Base-by-base conservation (phyloP, 2,329 filamentous ascomycete genomes). In the Fusarium liriodendri region DNA sequence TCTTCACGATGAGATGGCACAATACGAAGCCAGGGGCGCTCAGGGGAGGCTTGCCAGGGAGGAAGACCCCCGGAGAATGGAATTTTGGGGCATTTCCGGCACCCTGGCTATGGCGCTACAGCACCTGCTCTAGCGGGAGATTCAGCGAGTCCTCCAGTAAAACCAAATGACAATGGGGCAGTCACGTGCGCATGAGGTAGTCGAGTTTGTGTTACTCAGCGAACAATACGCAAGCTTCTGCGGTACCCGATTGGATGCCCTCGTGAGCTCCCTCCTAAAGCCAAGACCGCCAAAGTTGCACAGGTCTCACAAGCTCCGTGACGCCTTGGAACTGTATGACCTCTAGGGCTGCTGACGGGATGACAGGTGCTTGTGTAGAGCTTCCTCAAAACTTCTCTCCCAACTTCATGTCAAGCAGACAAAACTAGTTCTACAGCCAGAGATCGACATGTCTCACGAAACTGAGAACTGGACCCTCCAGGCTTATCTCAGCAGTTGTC, bases 401-500 rank as follows among this genome's bases (percentile, higher is more conserved):
- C 2, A 52, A 13, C 20, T 10, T 33, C 42, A n/a, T 6, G 27
- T 50, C 22, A 50, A 50, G 9, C 10, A 29, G 37, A 35, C 33
- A 37, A 35, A 62, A 37, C 32, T 22, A 32, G 25, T 33, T 52
- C 16, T n/a, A 18, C 60, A 38, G 18, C 18, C 16, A 29, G 20
- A 47, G 38, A n/a, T 37, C 25, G 29, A 35, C 33, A 35, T 37
- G 50, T 59, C 50, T 64, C 25, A 70, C 32, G 25, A 61, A 60
- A 33, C 38, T 37, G 52, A 47, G 50, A 60, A 47, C 50, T 66
- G 52, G 20, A 47, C 29, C 40, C 40, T 62, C 55, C 18, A 62
- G 50, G 75, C 75, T 77, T 77, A 77, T 75, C 76, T 77, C 74
- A 76, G 74, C 72, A 75, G 62, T 62, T 58, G 33, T 52, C 63